Base-by-base conservation (phyloP, 371 early-diverging fungal genomes). In the Saksenaea oblongispora region DNA sequence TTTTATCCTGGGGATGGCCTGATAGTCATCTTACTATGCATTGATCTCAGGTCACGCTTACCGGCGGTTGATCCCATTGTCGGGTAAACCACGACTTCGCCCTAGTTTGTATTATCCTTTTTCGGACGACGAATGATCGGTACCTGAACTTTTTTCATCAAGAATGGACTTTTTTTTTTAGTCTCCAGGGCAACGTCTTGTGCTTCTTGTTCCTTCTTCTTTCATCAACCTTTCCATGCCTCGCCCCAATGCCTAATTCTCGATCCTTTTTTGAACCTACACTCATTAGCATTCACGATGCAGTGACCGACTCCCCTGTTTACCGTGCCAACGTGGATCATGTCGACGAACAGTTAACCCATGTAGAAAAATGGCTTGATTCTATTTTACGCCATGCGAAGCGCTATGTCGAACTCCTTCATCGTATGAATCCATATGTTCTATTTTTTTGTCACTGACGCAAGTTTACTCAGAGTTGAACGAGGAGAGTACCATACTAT, bases 341-440 rank as follows among this genome's bases (percentile, higher is more conserved):
- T 37, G 87, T 90, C 71, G 87, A 90, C 61, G 87, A 87, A 9
- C 90, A 92, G 54, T 64, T 92, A 37, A 89, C 88, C 35, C 81
- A 79, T 22, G 63, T 89, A 11, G 81, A 85, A 56, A 81, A 77
- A 71, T 91, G 91, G 92, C 68, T 87, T 9, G 84, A 86, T 13
- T 67, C 71, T 22, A 34, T 88, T 34, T 76, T 80, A 51, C 75
- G 73, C 53, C 67, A 74, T 24, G 55, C 82, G 39, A 83, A 76
- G 60, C 74, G 58, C 8, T 85, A 85, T 64, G 62, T 65, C 15
- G 80, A 80, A 2, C 75, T 83, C 55, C 54, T 82, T 4, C 74
- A 75, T 35, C 80, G 85, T 86, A 76, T 72, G 73, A 58, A 11
- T 28, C 56, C 41, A n/a, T n/a, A n/a, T n/a, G n/a, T 31, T 55